Evolutionary conservation across 768 basidiomycete genomes (phyloP).

Genomic region (Rhodotorula diobovata): DNA sequence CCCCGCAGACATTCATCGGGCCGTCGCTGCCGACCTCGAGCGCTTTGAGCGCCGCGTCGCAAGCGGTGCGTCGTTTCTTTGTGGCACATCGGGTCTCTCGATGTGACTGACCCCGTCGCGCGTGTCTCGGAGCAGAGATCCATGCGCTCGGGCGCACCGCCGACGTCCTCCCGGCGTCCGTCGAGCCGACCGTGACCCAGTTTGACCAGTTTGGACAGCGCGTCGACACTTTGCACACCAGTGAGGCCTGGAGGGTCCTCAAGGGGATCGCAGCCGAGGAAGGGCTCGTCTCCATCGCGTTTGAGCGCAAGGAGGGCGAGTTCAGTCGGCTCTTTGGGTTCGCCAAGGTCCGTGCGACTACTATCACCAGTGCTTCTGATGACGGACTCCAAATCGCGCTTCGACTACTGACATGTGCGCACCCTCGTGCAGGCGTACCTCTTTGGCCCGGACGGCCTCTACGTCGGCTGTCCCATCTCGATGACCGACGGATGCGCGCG

Average conservation of each 20-base stretch:
- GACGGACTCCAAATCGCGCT: neutral
- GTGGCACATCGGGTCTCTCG: accelerated
- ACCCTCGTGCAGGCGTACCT: conserved; percentile 43
- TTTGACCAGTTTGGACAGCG: conserved; percentile 70
- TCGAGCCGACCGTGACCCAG: conserved; percentile 53
- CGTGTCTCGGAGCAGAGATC: neutral
- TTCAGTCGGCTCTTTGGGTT: conserved; percentile 66
- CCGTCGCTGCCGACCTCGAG: conserved; percentile 52
- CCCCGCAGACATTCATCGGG: conserved; percentile 51
- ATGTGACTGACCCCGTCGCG: neutral
- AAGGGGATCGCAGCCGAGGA: conserved; percentile 62
- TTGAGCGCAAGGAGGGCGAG: conserved; percentile 50
- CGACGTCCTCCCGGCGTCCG: conserved; percentile 47
- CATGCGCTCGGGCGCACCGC: neutral
- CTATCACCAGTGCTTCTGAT: conserved; percentile 37
- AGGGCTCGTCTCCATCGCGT: conserved; percentile 47
- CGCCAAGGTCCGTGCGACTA: conserved; percentile 51
- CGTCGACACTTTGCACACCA: conserved; percentile 63
- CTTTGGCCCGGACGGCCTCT: conserved; percentile 57
- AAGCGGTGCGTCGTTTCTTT: conserved; percentile 49
- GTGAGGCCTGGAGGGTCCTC: conserved; percentile 67
- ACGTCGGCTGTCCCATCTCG: conserved; percentile 65
- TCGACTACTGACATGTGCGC: neutral
- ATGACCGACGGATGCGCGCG: conserved; percentile 77
- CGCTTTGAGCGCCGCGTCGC: conserved; percentile 53